Conservation (phyloP, 495 filamentous ascomycete genomes). For the Parathielavia appendiculata region DNA sequence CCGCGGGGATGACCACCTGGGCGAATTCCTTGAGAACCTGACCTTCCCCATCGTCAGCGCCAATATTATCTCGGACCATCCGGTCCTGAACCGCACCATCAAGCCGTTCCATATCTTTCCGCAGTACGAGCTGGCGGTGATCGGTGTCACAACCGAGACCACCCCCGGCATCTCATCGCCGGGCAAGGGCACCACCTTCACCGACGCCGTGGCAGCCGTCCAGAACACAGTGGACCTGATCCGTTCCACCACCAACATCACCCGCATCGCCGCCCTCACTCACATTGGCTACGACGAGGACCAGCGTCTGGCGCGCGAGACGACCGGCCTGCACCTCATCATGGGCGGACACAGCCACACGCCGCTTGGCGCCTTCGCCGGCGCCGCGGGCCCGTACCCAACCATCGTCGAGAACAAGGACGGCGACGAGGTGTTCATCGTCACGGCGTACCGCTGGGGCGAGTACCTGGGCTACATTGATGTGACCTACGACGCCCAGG, state of each 20-base stretch:
- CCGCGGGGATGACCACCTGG: conserved; percentile 46
- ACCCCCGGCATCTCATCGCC: conserved; percentile 49
- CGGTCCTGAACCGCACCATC: conserved; percentile 47
- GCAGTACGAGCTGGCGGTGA: conserved; percentile 49
- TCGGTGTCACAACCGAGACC: conserved; percentile 53
- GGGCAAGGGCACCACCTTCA: conserved; percentile 48
- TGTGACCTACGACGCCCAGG: conserved; percentile 47
- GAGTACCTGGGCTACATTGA: conserved; percentile 58
- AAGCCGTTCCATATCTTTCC: conserved; percentile 54
- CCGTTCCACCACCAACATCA: conserved; percentile 44
- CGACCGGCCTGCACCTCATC: conserved; percentile 51
- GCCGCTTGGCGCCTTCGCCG: conserved; percentile 47
- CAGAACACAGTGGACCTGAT: conserved; percentile 52
- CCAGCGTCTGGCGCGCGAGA: conserved; percentile 47
- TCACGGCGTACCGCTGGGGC: conserved; percentile 56
- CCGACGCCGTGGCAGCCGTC: conserved; percentile 43
- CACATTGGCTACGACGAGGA: conserved; percentile 58
- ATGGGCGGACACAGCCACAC: conserved; percentile 58
- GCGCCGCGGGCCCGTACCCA: conserved; percentile 49
- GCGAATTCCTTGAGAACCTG: conserved; percentile 50
- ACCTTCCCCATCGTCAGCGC: conserved; percentile 55
- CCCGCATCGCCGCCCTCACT: conserved; percentile 51
- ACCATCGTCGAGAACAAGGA: conserved; percentile 52
- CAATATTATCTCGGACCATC: conserved; percentile 49
- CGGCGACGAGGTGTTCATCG: conserved; percentile 58